phyloP scores from a whole-genome alignment of 768 basidiomycete genomes.

The Rubroboletus satanas region DNA sequence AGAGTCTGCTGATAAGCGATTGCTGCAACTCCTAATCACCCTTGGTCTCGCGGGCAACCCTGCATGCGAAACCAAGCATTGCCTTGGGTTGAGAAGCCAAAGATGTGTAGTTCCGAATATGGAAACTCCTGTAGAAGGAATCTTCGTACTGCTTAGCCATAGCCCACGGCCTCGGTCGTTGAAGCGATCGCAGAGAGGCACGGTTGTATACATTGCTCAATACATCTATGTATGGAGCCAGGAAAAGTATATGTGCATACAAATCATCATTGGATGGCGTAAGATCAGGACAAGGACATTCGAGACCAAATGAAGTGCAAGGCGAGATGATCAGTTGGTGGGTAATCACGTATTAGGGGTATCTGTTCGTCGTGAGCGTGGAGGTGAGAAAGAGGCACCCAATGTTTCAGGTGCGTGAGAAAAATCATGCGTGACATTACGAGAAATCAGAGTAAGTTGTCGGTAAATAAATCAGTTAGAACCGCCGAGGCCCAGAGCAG shows the following conservation, averaged over 20 bases:
- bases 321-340: slow-evolving; percentile 12
- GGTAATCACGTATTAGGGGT: slow-evolving; percentile 35
- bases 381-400: slow-evolving; percentile 14
- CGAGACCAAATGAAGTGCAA: slow-evolving; percentile 12
- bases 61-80: slow-evolving; percentile 16
- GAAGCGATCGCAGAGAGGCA: slow-evolving; percentile 9
- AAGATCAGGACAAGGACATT: slow-evolving; percentile 12
- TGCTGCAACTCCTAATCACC: slow-evolving; percentile 10
- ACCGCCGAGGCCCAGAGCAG: slow-evolving; percentile 7
- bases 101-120: slow-evolving; percentile 18
- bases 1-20: slow-evolving; percentile 14
- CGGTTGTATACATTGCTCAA: slow-evolving; percentile 12
- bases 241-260: slow-evolving; percentile 26
- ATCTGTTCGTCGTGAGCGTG: slow-evolving; percentile 24
- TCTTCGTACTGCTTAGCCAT: background rate
- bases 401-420: slow-evolving; percentile 17
- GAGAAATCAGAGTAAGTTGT: slow-evolving; percentile 14
- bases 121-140: slow-evolving; percentile 27
- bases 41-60: background rate
- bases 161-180: slow-evolving; percentile 6
- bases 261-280: slow-evolving; percentile 28
- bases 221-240: slow-evolving; percentile 7
- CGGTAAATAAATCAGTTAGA: slow-evolving; percentile 20
- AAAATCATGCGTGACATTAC: slow-evolving; percentile 23
- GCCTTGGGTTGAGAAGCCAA: slow-evolving; percentile 10